Conservation (phyloP, 495 filamentous ascomycete genomes). For the Penicillium daleae region DNA sequence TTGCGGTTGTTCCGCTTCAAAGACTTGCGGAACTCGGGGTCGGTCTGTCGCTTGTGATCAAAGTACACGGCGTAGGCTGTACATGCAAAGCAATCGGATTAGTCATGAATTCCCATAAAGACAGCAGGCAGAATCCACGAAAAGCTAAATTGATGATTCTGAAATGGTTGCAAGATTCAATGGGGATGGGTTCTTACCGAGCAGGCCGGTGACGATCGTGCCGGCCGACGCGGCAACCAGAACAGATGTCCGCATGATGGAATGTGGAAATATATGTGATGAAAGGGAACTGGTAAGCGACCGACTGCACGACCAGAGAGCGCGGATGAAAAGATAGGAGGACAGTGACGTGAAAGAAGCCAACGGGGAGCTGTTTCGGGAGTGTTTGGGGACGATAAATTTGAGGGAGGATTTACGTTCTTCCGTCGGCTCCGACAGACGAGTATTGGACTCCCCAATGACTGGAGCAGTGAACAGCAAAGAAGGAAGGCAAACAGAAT, state of each 20-base stretch:
- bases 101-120: background rate
- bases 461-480: background rate
- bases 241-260: constrained; percentile 67
- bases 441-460: background rate
- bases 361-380: constrained; percentile 17
- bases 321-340: constrained; percentile 4
- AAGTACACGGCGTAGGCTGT: constrained; percentile 87
- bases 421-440: constrained; percentile 38
- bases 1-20: constrained; percentile 81
- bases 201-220: constrained; percentile 71
- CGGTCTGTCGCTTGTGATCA: constrained; percentile 86
- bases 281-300: background rate
- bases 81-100: background rate
- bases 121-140: background rate
- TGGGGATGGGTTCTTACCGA: constrained; percentile 59
- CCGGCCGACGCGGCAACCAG: constrained; percentile 74
- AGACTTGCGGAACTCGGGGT: constrained; percentile 82
- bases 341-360: constrained; percentile 7
- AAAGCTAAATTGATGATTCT: background rate
- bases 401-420: constrained; percentile 48
- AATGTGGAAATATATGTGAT: constrained; percentile 6
- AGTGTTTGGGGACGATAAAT: constrained; percentile 39
- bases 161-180: constrained; percentile 3
- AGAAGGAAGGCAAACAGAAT: background rate
- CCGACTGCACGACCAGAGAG: constrained; percentile 19